A percentile compares a stretch with the other conserved stretches of the same genome.
phyloP scores from a whole-genome alignment of 257 asterid genomes.

The Cinchona pubescens region DNA sequence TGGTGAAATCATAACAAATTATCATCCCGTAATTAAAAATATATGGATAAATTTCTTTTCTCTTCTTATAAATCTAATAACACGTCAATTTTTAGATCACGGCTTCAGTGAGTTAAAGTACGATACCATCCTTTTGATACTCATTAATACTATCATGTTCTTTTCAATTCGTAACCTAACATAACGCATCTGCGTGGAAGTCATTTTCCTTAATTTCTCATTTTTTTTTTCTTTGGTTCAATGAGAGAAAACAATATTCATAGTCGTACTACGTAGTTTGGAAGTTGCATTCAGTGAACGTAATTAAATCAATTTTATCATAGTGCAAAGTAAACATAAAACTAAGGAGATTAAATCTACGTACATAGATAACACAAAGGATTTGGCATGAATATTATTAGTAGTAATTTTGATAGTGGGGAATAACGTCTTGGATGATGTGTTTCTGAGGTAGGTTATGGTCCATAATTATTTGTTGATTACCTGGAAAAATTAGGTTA shows the following conservation, averaged over 20 bases:
- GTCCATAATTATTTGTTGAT: not conserved
- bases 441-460: not conserved
- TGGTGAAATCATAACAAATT: no score
- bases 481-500: conserved; percentile 21
- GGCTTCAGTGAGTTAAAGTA: no score
- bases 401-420: not conserved
- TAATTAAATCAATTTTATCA: not conserved
- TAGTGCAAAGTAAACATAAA: conserved; percentile 1
- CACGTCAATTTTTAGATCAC: no score
- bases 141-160: no score
- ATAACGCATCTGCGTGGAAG: not conserved
- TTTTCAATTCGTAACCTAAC: not conserved
- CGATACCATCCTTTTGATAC: not conserved
- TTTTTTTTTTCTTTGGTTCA: no score
- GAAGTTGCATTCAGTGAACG: not conserved
- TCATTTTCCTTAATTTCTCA: not conserved
- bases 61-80: no score
- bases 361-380: not conserved
- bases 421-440: conserved; percentile 7
- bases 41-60: no score
- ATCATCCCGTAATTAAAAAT: no score
- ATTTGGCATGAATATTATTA: not conserved
- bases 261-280: not conserved
- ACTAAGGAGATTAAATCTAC: not conserved
- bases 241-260: not conserved